Evolutionary conservation across 495 filamentous ascomycete species (phyloP).

Genomic region (Talaromyces liani): DNA sequence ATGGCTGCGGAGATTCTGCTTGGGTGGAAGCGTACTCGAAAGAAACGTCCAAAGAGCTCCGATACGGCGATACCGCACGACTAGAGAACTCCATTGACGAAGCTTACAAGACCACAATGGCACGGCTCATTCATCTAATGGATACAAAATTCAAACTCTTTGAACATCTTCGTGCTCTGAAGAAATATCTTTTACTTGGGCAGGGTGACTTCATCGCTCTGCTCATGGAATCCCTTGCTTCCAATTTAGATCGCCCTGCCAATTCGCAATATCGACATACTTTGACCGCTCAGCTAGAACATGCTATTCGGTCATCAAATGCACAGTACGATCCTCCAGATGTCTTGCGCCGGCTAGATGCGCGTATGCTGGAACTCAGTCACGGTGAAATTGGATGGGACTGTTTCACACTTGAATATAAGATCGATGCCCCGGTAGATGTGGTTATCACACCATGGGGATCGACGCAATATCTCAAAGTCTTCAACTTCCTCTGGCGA

Average conservation of each 20-base stretch:
- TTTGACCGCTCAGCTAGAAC: slow-evolving; percentile 91
- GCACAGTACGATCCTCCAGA: slow-evolving; percentile 94
- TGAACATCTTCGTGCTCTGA: slow-evolving; percentile 84
- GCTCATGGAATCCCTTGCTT: slow-evolving; percentile 91
- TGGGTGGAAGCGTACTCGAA: slow-evolving; percentile 99
- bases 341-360: slow-evolving; percentile 84
- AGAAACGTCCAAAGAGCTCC: slow-evolving; percentile 81
- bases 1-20: slow-evolving; percentile 83
- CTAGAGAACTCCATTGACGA: slow-evolving; percentile 91
- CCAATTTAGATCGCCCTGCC: slow-evolving; percentile 90
- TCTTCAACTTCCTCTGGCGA: slow-evolving; percentile 99
- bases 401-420: slow-evolving; percentile 98
- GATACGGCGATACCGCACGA: slow-evolving; percentile 88
- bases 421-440: slow-evolving; percentile 94
- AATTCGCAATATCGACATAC: slow-evolving; percentile 92
- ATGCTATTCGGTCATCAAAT: slow-evolving; percentile 94
- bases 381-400: slow-evolving; percentile 99
- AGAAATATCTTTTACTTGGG: slow-evolving; percentile 89
- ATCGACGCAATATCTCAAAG: slow-evolving; percentile 92
- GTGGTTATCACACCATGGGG: slow-evolving; percentile 95
- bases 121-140: slow-evolving; percentile 90
- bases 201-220: slow-evolving; percentile 97
- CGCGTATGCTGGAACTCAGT: slow-evolving; percentile 89
- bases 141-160: slow-evolving; percentile 87
- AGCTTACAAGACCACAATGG: slow-evolving; percentile 96